Base-by-base conservation (phyloP, 371 early-diverging fungal species). In the Fennellomyces sp. region DNA sequence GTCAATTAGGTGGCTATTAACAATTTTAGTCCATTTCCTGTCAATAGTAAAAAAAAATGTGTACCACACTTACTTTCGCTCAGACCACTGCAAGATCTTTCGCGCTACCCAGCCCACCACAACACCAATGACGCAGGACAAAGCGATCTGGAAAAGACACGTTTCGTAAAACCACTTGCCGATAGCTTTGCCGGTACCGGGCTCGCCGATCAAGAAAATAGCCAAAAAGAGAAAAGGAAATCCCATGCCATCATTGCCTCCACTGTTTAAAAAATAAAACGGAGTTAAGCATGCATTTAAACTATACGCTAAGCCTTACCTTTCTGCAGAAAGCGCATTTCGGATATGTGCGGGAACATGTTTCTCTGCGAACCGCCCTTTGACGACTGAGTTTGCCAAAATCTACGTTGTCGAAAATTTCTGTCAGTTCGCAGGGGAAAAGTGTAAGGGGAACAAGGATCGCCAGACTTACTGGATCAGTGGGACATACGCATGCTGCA, bases 321-420 rank as follows among this genome's bases (percentile, higher is more conserved):
- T 87, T 73, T 99, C 99, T 26, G 94, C 94, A 0, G 94, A 89
- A 8, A 99, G 66, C 12, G 97, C 76, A 67, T 94, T 81, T 54
- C 97, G 88, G n/a, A 98, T 82, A 52, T 91, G 80, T 33, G 84
- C 74, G 0, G 97, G 94, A 11, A 99, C 92, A 66, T 96, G 90
- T 56, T 88, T 88, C 65, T 95, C 96, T 7, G 99, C 97, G 82
- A 97, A 98, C 56, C 90, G 83, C n/a, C 99, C 98, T 69, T 95
- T 94, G 19, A 98, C 90, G 2, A 98, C 93, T 12, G 94, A 91
- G 80, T 95, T 95, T 48, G 98, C 94, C 48, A 99, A 73, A 25
- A 99, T 80, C 85, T 84, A 58, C 17, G 54, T 39, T 36, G 13
- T 23, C 3, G 6, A 52, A 41, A 33, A 6, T n/a, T 31, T 7